Evolutionary conservation across 2,329 filamentous ascomycete genomes (phyloP), one percentile per base, ranked within the genome.

Genomic region (Blumeria hordei): DNA sequence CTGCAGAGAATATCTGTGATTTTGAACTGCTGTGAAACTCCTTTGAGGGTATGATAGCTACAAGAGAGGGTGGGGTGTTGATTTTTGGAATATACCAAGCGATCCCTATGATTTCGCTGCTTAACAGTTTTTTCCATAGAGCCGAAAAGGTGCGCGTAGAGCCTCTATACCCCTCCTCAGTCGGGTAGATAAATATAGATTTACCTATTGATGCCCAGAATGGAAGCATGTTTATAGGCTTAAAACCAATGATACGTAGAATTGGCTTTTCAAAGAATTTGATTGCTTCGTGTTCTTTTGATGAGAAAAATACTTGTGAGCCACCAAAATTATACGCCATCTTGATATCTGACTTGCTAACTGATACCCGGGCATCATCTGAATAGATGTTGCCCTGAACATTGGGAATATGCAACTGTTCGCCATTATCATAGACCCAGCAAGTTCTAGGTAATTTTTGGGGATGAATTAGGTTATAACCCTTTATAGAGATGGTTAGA

Each of bases 261-360:
- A 85, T 73, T 0, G 87, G 85, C 1, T 83, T 74, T 2, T 88
- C 90, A 62, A 94, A 94, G 60, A 85, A 72, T 58, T 81, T 81
- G 57, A 98, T 73, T 18, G 75, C 70, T 56, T 81, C 82, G 57
- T 90, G 79, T 66, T 98, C 90, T 36, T 95, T 88, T 0, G 81
- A 76, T 0, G 81, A 81, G 66, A 98, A 98, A 52, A 83, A 76
- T 50, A 98, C 78, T 51, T 87, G 87, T 60, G 94, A 86, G 41
- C 87, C 88, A 11, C 90, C 92, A 64, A 96, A 96, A 62, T 92
- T 95, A 72, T 92, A 98, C 0, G 90, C 92, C 67, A 92, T 95
- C 57, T 83, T 83, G 18, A 93, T 77, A 62, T 96, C 88, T 3
- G 70, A 70, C 61, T 88, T 88, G 59, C 93, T 82, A 0, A 96